Evolutionary conservation across 1,284 basidiomycete genomes (phyloP).

Genomic region (Apiotrichum gamsii): DNA sequence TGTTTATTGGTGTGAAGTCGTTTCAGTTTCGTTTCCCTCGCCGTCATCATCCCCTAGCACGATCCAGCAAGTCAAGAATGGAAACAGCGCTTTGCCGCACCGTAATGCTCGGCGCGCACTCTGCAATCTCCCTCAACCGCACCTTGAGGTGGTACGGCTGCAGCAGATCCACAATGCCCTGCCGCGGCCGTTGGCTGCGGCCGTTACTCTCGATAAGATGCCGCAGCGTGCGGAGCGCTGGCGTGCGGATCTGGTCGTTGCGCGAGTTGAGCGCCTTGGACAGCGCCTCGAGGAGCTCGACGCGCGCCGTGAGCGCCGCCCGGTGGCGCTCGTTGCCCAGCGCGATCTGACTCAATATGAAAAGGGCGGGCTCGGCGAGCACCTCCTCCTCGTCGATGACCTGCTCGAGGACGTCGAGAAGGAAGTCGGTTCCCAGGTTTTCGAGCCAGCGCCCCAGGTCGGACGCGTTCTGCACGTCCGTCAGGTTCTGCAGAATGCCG

Average conservation of each 20-base stretch:
- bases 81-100: conserved; percentile 23
- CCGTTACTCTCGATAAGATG: conserved; percentile 41
- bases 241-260: conserved; percentile 32
- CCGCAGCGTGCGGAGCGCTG: conserved; percentile 33
- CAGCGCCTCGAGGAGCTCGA: conserved; percentile 33
- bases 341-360: conserved; percentile 39
- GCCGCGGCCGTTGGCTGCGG: conserved; percentile 28
- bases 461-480: conserved; percentile 31
- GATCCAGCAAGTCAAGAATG: conserved; percentile 32
- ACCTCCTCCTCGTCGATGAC: conserved; percentile 5
- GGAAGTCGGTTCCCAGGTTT: conserved; percentile 26
- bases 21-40: too few species aligned
- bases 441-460: conserved; percentile 36
- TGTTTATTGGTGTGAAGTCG: background rate
- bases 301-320: conserved; percentile 22
- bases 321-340: conserved; percentile 39
- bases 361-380: conserved; percentile 25
- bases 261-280: conserved; percentile 14
- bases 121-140: conserved; percentile 28
- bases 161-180: conserved; percentile 34
- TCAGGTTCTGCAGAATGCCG: conserved; percentile 39
- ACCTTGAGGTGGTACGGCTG: conserved; percentile 37
- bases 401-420: conserved; percentile 19
- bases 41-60: conserved; percentile 5
- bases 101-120: conserved; percentile 22